Conservation (phyloP, 2,329 filamentous ascomycete species). For the Epichloe coenophiala region DNA sequence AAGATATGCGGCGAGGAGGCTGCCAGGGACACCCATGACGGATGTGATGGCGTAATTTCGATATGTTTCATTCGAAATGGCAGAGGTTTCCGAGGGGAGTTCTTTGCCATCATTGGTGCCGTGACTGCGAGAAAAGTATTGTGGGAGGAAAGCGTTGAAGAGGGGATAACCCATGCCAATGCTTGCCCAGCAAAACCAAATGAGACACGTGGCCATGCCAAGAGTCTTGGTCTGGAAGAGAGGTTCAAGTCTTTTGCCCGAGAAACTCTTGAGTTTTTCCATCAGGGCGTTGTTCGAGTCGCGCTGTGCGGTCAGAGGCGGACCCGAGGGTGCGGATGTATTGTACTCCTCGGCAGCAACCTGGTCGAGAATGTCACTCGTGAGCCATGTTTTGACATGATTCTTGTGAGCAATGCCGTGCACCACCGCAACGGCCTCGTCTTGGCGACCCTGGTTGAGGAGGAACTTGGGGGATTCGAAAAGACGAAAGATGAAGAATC, state of each 20-base stretch:
- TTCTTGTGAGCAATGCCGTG: slow-evolving; percentile 67
- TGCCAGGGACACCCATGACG: slow-evolving; percentile 63
- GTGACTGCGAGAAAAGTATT: slow-evolving; percentile 56
- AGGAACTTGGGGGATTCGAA: slow-evolving; percentile 76
- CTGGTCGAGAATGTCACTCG: slow-evolving; percentile 50
- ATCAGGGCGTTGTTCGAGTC: slow-evolving; percentile 32
- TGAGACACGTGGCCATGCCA: slow-evolving; percentile 35
- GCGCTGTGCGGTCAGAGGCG: slow-evolving; percentile 3
- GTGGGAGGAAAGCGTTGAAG: slow-evolving; percentile 79
- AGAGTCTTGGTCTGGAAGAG: slow-evolving; percentile 45
- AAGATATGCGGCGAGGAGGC: slow-evolving; percentile 58
- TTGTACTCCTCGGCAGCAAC: slow-evolving; percentile 33
- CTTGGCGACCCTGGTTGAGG: slow-evolving; percentile 60
- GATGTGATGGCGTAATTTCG: slow-evolving; percentile 75
- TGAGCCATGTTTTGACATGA: slow-evolving; percentile 58
- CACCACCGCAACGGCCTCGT: slow-evolving; percentile 67
- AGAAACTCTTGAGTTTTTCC: slow-evolving; percentile 52
- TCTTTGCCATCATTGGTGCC: slow-evolving; percentile 14
- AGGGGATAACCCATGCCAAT: slow-evolving; percentile 81
- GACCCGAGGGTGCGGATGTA: slow-evolving; percentile 11
- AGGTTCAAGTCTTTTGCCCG: slow-evolving; percentile 49
- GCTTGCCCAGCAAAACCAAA: slow-evolving; percentile 72
- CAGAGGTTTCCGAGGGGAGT: slow-evolving; percentile 18
- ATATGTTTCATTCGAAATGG: slow-evolving; percentile 43
- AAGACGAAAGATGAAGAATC: slow-evolving; percentile 69